Base-by-base conservation (phyloP, 164 flowering plant genomes). In the Pachysandra terminalis region DNA sequence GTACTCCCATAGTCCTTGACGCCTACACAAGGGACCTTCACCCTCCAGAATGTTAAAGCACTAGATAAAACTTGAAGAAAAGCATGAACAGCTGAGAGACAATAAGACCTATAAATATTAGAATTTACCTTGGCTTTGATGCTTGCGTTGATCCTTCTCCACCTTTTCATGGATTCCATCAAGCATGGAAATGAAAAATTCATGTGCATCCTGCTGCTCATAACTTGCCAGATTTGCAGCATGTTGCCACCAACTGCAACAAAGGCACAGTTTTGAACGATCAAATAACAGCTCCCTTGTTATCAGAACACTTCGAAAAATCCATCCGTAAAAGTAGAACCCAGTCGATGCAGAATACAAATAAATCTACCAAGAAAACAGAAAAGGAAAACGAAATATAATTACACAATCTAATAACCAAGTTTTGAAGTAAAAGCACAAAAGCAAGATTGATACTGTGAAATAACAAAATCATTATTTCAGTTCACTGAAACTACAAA, bases 181-280 rank as follows among this genome's bases (percentile, higher is more conserved):
- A 54, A 93, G 89, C 83, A 93, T 81, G 40, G 98, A 90, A 56
- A 93, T 90, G 81, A 93, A 87, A 70, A 93, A 90, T 49, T 93
- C 98, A 76, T 93, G 98, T 0, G 98, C 98, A 83, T 93, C 98
- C 72, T 93, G 98, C 71, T 93, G 96, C 56, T 93, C 96, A 77
- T 93, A 93, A 80, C 90, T 93, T 58, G 98, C 98, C 70, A 90
- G 78, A 59, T 93, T 89, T 58, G 90, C 87, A 16, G 98, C 93
- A 78, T 93, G 93, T 58, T 86, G 93, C 98, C 98, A 93, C 98
- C 98, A 93, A 81, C 98, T 93, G 84, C 75, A 81, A 66, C 61
- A 68, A 72, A 67, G 58, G 26, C 52, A 68, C 27, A 21, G 45
- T 28, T 68, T 73, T 59, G 59, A 55, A 67, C 14, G 19, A 59